Evolutionary conservation across 805 yeast species (phyloP).

Genomic region (Yarrowia bubula): DNA sequence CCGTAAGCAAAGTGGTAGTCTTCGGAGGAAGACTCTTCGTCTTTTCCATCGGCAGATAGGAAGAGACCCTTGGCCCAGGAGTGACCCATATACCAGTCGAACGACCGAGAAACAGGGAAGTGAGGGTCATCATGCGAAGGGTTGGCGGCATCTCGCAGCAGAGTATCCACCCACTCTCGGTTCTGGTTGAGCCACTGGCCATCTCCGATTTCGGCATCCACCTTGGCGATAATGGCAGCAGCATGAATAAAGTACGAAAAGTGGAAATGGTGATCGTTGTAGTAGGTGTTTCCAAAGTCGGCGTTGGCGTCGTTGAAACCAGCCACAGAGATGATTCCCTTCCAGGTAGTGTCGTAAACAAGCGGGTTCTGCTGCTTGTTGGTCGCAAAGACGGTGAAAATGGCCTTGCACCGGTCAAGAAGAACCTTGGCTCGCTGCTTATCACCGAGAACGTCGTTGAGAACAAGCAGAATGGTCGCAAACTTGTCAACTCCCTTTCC

Average conservation of each 20-base stretch:
- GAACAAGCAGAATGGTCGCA: constrained; percentile 70
- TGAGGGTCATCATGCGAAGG: constrained; percentile 51
- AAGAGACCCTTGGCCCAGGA: constrained; percentile 72
- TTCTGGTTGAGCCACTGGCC: constrained; percentile 51
- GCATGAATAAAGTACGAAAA: constrained; percentile 82
- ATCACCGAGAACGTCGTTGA: constrained; percentile 60
- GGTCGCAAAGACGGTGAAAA: constrained; percentile 60
- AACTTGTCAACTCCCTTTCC: constrained; percentile 85
- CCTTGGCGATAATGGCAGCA: constrained; percentile 72
- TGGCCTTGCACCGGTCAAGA: constrained; percentile 56
- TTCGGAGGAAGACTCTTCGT: constrained; percentile 69
- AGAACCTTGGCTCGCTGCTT: constrained; percentile 46
- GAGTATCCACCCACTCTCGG: constrained; percentile 56
- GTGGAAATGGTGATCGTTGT: constrained; percentile 87
- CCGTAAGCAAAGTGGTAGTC: constrained; percentile 69
- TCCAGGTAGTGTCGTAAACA: constrained; percentile 71
- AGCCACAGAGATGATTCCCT: constrained; percentile 72
- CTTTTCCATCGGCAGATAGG: constrained; percentile 63
- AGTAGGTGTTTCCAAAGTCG: constrained; percentile 76
- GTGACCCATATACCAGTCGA: constrained; percentile 74
- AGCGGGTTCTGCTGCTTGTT: constrained; percentile 68
- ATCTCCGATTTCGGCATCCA: constrained; percentile 51
- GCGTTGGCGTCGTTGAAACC: constrained; percentile 48
- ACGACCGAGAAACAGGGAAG: constrained; percentile 64
- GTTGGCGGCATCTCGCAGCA: constrained; percentile 67